phyloP scores from a whole-genome alignment of 1,284 basidiomycete species.

The Porodaedalea pini region DNA sequence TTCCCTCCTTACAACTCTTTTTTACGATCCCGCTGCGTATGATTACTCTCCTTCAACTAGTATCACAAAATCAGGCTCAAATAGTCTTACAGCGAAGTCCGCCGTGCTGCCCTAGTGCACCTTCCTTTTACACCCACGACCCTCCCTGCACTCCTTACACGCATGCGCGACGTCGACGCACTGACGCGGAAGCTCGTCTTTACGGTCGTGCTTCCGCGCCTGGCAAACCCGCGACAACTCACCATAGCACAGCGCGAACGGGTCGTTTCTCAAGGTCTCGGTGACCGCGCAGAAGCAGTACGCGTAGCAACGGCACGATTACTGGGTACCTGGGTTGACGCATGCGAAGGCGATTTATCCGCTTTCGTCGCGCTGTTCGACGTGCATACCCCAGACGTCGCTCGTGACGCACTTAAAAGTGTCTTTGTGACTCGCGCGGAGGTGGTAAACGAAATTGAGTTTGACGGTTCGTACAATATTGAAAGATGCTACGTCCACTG shows the following conservation, averaged over 20 bases:
- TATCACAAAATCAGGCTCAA: not conserved
- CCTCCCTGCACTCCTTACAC: slow-evolving; percentile 68
- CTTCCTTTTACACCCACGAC: slow-evolving; percentile 65
- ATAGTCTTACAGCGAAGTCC: slow-evolving; percentile 14
- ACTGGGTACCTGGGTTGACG: slow-evolving; percentile 72
- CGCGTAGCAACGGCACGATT: slow-evolving; percentile 76
- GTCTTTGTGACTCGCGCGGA: slow-evolving; percentile 61
- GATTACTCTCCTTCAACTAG: not conserved
- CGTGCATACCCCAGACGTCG: slow-evolving; percentile 45
- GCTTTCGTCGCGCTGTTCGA: slow-evolving; percentile 67
- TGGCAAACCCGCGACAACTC: slow-evolving; percentile 66
- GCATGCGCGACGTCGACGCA: slow-evolving; percentile 85
- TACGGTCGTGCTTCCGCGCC: slow-evolving; percentile 51
- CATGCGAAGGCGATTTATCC: slow-evolving; percentile 32
- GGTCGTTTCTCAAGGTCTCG: slow-evolving; percentile 78
- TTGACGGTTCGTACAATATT: slow-evolving; percentile 54
- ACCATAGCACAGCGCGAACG: slow-evolving; percentile 76
- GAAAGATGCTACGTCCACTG: not conserved
- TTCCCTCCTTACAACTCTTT: slow-evolving; percentile 12
- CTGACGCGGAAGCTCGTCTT: slow-evolving; percentile 83
- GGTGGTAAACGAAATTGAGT: slow-evolving; percentile 62
- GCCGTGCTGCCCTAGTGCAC: slow-evolving; percentile 53
- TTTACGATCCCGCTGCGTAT: slow-evolving; percentile 17
- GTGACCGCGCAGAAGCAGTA: slow-evolving; percentile 83
- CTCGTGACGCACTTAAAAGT: slow-evolving; percentile 64